Base-by-base conservation (phyloP, 805 yeast genomes). In the Wickerhamomyces chaumierensis region DNA sequence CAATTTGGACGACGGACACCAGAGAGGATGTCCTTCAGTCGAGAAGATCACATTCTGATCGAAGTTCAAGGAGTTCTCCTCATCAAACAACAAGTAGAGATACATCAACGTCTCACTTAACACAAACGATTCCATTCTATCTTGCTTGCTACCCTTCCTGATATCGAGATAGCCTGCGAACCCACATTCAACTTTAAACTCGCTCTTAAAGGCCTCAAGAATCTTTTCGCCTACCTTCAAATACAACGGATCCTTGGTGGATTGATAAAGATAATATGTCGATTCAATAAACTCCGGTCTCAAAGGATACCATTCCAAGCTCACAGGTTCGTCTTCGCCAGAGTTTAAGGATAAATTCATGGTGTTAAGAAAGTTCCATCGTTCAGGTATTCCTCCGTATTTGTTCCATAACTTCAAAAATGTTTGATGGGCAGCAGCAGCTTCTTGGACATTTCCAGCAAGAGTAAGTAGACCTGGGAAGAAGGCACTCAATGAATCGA, bases 221-320 rank as follows among this genome's bases (percentile, higher is more conserved):
- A 84, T 62, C 20, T 75, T 66, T 42, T 73, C 75, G 2, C 96
- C 96, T 23, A 85, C 73, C 39, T 78, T 75, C 16, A 88, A 60
- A 55, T 78, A 87, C 51, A 86, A 67, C 3, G 95, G 95, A 55
- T 88, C 97, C 40, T 65, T 69, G 0, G 96, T 88, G 2, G 95
- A 94, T 32, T 81, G 63, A 52, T 81, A 87, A 14, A 88, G 60
- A 52, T 80, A 78, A 56, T 86, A 88, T 0, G 94, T 85, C 0
- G 94, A 82, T 55, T 88, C 97, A 33, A 85, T 70, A 48, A 87
- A 85, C 54, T 88, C 97, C 0, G 97, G 97, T 39, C 97, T 64
- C 34, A 88, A 63, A 2, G 96, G 95, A 51, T 85, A 88, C 96
- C 96, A 88, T 53, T 84, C 94, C 27, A 86, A 60, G 0, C 73